phyloP scores from a whole-genome alignment of 257 asterid genomes.

The Cinchona pubescens region DNA sequence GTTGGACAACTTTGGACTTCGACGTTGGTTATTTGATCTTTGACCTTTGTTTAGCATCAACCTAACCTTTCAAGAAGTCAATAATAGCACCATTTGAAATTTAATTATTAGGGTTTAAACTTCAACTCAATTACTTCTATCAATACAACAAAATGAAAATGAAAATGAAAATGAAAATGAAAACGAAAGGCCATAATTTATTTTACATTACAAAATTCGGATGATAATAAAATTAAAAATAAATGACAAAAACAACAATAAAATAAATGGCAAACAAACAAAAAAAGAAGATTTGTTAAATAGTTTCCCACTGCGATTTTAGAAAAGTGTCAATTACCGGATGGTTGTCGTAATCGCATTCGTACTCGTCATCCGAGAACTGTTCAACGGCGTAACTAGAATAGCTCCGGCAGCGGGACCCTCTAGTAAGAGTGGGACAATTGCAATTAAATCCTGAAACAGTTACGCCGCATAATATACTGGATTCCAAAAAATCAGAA shows the following conservation, averaged over 20 bases:
- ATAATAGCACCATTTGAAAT: neutral
- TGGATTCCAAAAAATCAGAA: constrained; percentile 5
- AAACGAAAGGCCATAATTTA: neutral
- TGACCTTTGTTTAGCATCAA: too few species aligned
- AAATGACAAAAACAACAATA: neutral
- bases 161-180: too few species aligned
- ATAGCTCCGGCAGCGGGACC: constrained; percentile 36
- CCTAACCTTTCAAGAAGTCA: neutral
- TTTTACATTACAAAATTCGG: too few species aligned
- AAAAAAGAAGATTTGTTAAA: neutral
- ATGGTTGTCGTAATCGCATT: constrained; percentile 80
- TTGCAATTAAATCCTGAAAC: too few species aligned
- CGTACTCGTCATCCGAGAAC: constrained; percentile 94
- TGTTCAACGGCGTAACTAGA: constrained; percentile 67
- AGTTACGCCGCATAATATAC: neutral
- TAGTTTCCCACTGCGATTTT: neutral
- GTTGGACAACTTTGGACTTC: too few species aligned
- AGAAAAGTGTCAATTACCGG: constrained; percentile 46
- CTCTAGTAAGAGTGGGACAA: neutral
- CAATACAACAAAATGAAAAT: too few species aligned
- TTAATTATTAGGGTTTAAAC: neutral
- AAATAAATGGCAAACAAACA: too few species aligned
- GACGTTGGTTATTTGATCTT: too few species aligned
- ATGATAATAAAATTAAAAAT: too few species aligned
- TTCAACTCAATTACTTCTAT: neutral